Base-by-base conservation (phyloP, 1,139 yeast species). In the Geotrichum fermentans region DNA sequence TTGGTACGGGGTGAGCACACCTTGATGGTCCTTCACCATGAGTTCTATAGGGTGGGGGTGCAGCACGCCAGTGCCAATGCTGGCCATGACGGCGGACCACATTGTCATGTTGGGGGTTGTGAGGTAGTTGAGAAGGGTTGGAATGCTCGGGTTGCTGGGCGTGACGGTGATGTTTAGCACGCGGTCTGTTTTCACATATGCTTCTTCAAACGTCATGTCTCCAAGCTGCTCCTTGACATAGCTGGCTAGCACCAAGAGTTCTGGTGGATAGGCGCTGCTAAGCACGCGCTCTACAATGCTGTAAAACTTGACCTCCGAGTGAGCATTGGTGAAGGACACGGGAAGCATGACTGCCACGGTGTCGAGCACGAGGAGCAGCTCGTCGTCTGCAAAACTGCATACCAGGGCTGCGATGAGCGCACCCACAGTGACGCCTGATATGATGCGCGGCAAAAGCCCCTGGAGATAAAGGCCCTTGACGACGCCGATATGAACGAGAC, bases 401-500 rank as follows among this genome's bases (percentile, higher is more conserved):
- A 85, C 87, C 42, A 88, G 69, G 0, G 95, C 81, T 0, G 96
- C 97, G 21, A 89, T 92, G 1, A 92, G 83, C 0, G 97, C 95
- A 1, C 97, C 97, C 51, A 88, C 88, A 0, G 96, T 94, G 53
- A 92, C 84, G 0, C 97, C 97, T n/a, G 94, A 86, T 34, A 92
- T 79, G 3, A 92, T 85, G 44, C 84, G 69, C 0, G 98, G 98
- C 45, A 90, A 70, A 34, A 90, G 68, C 0, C 88, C 83, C 54
- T 83, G 81, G 56, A 77, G 75, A 55, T 83, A 78, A 18, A 92
- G 69, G 0, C 94, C 92, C 56, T 84, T 84, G 6, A 90, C 86
- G 1, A 90, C 96, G 1, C 98, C 98, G 43, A 92, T 66, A 64
- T 92, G 98, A 61, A 96, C 89, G 54, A 92, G 71, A 0, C 97